These are phyloP conservation scores for Yamagishiella unicocca DNA, from an alignment of 139 green algal genomes.

Conservation along the genomic window DNA sequence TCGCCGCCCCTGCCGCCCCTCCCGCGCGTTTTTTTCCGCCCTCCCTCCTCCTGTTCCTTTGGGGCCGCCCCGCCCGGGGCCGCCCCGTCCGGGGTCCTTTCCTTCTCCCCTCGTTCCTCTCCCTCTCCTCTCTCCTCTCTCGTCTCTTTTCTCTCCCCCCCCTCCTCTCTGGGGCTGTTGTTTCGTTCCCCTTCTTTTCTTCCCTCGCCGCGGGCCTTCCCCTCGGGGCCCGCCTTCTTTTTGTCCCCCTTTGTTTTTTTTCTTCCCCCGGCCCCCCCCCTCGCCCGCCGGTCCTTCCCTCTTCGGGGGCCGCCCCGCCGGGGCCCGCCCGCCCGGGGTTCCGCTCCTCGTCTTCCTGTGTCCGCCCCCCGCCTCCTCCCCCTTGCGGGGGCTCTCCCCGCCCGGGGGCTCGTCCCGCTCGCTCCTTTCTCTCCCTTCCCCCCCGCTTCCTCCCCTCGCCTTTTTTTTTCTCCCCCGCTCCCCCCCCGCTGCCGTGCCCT, in stretches of 20 bases:
- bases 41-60: neutral
- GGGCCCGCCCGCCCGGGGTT: too few relatives aligned
- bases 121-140: neutral
- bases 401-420: too few relatives aligned
- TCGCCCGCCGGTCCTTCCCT: neutral
- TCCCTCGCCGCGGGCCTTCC: neutral
- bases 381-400: neutral
- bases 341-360: too few relatives aligned
- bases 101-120: neutral
- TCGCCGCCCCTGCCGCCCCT: neutral
- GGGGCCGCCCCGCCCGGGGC: too few relatives aligned
- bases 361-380: neutral
- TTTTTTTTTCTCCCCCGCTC: neutral
- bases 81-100: neutral
- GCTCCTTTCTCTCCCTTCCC: neutral
- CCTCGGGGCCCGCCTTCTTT: neutral
- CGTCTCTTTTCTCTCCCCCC: neutral
- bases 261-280: neutral
- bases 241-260: neutral
- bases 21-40: neutral
- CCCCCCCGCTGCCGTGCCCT: neutral
- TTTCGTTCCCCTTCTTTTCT: neutral
- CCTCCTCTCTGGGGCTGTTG: too few relatives aligned
- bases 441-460: neutral
- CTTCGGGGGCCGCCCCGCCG: neutral